These are phyloP conservation scores for Mikania micrantha DNA, from an alignment of 129 eudicot genomes.

Conservation along the genomic window DNA sequence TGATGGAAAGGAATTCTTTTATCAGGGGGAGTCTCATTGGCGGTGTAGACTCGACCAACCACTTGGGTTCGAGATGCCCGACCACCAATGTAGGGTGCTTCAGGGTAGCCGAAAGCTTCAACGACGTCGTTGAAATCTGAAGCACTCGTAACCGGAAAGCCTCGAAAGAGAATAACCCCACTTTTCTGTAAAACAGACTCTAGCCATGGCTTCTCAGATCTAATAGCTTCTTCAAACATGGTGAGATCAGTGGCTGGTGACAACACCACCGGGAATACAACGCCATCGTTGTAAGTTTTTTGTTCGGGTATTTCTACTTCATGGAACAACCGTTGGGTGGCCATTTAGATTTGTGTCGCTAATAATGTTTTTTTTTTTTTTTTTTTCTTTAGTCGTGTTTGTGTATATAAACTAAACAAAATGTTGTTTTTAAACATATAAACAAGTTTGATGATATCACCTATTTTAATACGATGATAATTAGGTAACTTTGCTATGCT, in stretches of 20 bases:
- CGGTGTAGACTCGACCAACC: constrained; percentile 69
- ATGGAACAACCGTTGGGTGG: constrained; percentile 30
- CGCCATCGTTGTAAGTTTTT: constrained; percentile 11
- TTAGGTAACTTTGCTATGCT: not conserved
- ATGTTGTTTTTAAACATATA: not conserved
- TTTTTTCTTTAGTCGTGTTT: not conserved
- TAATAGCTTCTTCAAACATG: not conserved
- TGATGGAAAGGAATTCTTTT: constrained; percentile 71
- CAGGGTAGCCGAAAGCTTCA: constrained; percentile 13
- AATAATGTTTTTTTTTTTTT: not conserved
- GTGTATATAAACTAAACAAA: not conserved
- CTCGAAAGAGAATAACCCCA: constrained; percentile 17
- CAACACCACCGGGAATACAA: constrained; percentile 43
- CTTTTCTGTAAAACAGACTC: constrained; percentile 6
- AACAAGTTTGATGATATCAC: not conserved
- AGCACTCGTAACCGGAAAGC: constrained; percentile 12
- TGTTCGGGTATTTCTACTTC: constrained; percentile 38
- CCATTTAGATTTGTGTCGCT: not conserved
- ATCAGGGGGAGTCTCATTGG: constrained; percentile 82
- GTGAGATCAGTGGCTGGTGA: constrained; percentile 22
- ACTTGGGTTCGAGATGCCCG: constrained; percentile 57
- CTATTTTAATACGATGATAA: not conserved
- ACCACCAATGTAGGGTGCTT: constrained; percentile 40
- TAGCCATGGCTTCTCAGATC: constrained; percentile 3
- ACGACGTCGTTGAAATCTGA: constrained; percentile 5